A percentile compares a stretch with the other conserved stretches of the same genome.
Evolutionary conservation across 75 land plant genomes (phyloP).

Genomic region (Pseudotsuga menziesii): DNA sequence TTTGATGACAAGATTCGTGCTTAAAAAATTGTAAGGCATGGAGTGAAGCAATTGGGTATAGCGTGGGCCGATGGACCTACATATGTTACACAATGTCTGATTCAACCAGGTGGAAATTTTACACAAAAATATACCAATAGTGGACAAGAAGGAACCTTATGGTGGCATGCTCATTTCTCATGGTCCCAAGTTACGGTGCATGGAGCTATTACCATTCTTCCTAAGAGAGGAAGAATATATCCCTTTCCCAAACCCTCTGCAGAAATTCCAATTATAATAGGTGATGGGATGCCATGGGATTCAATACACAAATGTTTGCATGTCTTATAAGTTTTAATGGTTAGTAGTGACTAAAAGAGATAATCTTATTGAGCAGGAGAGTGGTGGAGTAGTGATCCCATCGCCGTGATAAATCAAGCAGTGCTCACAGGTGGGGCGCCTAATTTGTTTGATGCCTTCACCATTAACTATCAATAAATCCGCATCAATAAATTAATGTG

Average conservation of each 20-base stretch:
- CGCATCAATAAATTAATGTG: too few species aligned
- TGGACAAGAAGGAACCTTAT: conserved; percentile 44
- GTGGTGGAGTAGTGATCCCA: conserved; percentile 18
- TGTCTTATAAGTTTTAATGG: not conserved
- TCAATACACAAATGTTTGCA: not conserved
- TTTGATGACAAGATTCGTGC: not conserved
- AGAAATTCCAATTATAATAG: conserved; percentile 32
- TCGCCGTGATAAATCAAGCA: conserved; percentile 9
- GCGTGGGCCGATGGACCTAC: conserved; percentile 38
- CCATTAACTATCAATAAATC: too few species aligned
- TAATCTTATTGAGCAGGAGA: too few species aligned
- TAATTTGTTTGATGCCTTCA: conserved; percentile 31
- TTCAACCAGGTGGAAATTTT: conserved; percentile 24
- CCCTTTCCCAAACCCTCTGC: conserved; percentile 28
- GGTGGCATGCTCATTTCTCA: conserved; percentile 36
- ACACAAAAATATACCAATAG: conserved; percentile 23
- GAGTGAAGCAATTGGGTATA: conserved; percentile 16
- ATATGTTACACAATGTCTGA: conserved; percentile 33
- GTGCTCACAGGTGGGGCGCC: conserved; percentile 26
- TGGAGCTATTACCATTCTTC: conserved; percentile 44
- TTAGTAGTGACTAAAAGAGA: too few species aligned
- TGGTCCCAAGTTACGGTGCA: conserved; percentile 47
- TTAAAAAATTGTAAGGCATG: conserved; percentile 22
- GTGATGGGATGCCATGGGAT: conserved; percentile 5
- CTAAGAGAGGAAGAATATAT: conserved; percentile 18